Evolutionary conservation across 257 asterid genomes (phyloP).

Genomic region (Misopates orontium): DNA sequence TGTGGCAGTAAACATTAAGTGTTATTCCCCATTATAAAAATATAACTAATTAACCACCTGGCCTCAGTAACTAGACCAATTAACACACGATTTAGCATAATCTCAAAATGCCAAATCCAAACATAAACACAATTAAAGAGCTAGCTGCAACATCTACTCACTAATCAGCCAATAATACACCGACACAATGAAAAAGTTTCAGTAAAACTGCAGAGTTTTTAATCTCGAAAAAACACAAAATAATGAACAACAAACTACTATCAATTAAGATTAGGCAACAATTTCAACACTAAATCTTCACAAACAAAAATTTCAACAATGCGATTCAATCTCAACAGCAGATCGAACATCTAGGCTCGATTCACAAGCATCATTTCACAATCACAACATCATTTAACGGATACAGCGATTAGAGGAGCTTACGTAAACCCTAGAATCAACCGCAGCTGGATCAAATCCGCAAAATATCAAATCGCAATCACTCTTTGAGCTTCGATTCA

Average conservation of each 20-base stretch:
- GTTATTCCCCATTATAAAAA: neutral
- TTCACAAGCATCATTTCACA: slow-evolving; percentile 2
- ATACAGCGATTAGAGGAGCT: neutral
- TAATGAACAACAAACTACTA: neutral
- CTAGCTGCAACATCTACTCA: slow-evolving; percentile 2
- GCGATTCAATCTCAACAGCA: slow-evolving; percentile 2
- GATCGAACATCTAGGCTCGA: slow-evolving; percentile 12
- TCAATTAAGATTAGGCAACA: no score
- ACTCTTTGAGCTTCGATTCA: neutral
- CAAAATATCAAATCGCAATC: slow-evolving; percentile 7
- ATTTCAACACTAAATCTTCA: neutral
- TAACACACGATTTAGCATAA: neutral
- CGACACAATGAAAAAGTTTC: neutral
- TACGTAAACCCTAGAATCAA: slow-evolving; percentile 23
- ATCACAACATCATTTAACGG: neutral
- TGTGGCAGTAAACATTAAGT: neutral
- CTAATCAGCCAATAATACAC: slow-evolving; percentile 2
- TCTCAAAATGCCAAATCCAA: slow-evolving; percentile 3
- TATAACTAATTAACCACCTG: neutral
- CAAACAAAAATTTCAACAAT: no score
- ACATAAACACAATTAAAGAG: neutral
- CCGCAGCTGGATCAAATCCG: slow-evolving; percentile 23
- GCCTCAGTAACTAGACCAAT: neutral
- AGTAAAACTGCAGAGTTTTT: neutral
- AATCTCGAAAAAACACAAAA: neutral